These are phyloP conservation scores for Entelexis paramagnoliae DNA, from an alignment of 1,139 yeast genomes.

Conservation along the genomic window DNA sequence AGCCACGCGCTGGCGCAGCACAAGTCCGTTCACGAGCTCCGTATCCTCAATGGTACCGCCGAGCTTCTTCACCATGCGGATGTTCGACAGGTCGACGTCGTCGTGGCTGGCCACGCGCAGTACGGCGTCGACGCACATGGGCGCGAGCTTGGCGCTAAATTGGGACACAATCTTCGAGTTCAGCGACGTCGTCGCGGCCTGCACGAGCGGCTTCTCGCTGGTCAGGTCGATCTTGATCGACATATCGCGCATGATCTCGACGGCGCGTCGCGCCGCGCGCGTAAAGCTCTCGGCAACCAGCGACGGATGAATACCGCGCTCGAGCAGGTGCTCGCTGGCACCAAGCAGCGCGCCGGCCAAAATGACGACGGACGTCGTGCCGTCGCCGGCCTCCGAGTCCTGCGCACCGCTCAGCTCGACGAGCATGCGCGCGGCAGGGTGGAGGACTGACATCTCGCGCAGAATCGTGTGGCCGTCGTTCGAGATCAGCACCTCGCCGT, in stretches of 20 bases:
- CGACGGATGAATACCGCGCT: constrained; percentile 92
- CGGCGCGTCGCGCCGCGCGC: constrained; percentile 82
- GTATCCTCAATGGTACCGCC: constrained; percentile 99
- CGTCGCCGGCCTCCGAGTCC: constrained; percentile 98
- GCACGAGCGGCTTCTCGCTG: constrained; percentile 71
- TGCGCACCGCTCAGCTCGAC: constrained; percentile 97
- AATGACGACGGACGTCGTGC: constrained; percentile 94
- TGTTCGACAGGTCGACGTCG: constrained; percentile 79
- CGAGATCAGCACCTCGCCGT: constrained; percentile 87
- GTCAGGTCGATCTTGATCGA: constrained; percentile 60
- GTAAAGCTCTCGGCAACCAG: constrained; percentile 91
- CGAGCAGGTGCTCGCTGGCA: constrained; percentile 83
- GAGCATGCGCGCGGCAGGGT: constrained; percentile 97
- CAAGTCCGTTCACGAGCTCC: constrained; percentile 84
- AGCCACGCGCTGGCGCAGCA: constrained; percentile 78
- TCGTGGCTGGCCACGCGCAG: constrained; percentile 55
- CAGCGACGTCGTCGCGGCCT: constrained; percentile 90
- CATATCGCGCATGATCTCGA: constrained; percentile 75
- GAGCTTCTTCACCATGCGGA: constrained; percentile 79
- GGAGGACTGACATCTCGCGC: constrained; percentile 88
- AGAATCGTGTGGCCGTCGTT: constrained; percentile 96
- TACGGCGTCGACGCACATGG: constrained; percentile 90
- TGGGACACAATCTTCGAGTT: constrained; percentile 94
- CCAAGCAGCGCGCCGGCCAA: constrained; percentile 87
- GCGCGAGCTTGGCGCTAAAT: constrained; percentile 73